Base-by-base conservation (phyloP, 352 stramenopile species). In the Globisporangium echinulatum region DNA sequence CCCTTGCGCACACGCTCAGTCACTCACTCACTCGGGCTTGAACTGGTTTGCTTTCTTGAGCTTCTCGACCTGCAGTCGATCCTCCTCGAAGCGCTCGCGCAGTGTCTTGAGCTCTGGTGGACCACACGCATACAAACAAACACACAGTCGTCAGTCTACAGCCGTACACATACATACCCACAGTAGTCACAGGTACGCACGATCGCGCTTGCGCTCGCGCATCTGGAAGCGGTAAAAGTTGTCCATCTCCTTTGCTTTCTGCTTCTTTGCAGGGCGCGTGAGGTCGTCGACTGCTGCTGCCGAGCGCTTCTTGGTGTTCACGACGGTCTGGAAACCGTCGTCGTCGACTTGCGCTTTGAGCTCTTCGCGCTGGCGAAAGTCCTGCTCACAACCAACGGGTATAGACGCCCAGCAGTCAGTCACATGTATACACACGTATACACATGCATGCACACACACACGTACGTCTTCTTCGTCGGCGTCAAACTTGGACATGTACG, bases 191-290 rank as follows among this genome's bases (percentile, higher is more conserved):
- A 19, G 17, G 17, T 9, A 90, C 81, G 65, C 74, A 93, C 84
- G 85, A 50, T 82, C 80, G 70, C 85, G 81, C 63, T 92, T 92
- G 67, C 88, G 89, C 69, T 94, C 85, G 54, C 85, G 77, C 56
- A 87, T 85, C 64, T 94, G 85, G 71, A 94, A 94, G 37, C 82
- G 79, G 63, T 94, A 94, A 54, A 94, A 94, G 63, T 92, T 82
- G 33, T 79, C 59, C 25, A 90, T 61, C 57, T 92, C 81, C 63
- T 94, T 94, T 54, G 67, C 68, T 68, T 94, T 94, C 52, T 89
- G 79, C 61, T 90, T 94, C 80, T 92, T 94, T 7, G 73, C 71
- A 1, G 79, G 80, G 39, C 70, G 71, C 2, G 62, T 59, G 40
- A 88, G 55, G n/a, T 83, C 67, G 7, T 87, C 77, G 2, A 66